Evolutionary conservation across 2,329 filamentous ascomycete species (phyloP), one percentile per base, ranked within the genome.

Genomic region (Incumbomyces lentus): DNA sequence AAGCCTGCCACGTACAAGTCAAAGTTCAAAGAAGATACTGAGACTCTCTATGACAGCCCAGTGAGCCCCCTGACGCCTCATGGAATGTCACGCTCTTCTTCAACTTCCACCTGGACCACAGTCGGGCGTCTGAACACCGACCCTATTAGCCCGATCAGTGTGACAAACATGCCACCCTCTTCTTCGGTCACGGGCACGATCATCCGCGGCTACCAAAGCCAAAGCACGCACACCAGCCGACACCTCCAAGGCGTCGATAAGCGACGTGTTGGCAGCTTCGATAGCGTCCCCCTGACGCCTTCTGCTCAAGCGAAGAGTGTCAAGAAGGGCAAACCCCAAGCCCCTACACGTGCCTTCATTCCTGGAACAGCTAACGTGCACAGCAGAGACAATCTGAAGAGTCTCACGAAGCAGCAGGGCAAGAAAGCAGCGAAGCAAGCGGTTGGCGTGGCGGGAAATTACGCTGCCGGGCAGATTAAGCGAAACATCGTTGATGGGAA

Each of bases 121-220:
- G 26, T 38, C 19, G 33, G 31, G n/a, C 18, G 19, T 8, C 33
- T 45, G 19, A 22, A 37, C 22, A 22, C 17, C 29, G 32, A 17
- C 33, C 19, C 40, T 3, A 33, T 45, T n/a, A 45, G 42, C 14
- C 42, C 42, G 6, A 32, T 45, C 22, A 45, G 42, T n/a, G 33
- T 45, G 16, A 45, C 42, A 13, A 38, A 38, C 19, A 38, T 38
- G 33, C 12, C n/a, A 8, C 8, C 12, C 12, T 30, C 42, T 2
- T 37, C 40, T 16, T 36, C 40, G 2, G 31, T 44, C 14, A 35
- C 40, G 6, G 40, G 32, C 14, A 44, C 40, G 6, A 35, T 44
- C 14, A 17, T 35, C 8, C 30, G 40, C 12, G 40, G 40, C 29
- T 31, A 42, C 13, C 26, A 32, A 10, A 22, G 40, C 17, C n/a